phyloP scores from a whole-genome alignment of 805 yeast genomes.

The Wickerhamiella dianesei region DNA sequence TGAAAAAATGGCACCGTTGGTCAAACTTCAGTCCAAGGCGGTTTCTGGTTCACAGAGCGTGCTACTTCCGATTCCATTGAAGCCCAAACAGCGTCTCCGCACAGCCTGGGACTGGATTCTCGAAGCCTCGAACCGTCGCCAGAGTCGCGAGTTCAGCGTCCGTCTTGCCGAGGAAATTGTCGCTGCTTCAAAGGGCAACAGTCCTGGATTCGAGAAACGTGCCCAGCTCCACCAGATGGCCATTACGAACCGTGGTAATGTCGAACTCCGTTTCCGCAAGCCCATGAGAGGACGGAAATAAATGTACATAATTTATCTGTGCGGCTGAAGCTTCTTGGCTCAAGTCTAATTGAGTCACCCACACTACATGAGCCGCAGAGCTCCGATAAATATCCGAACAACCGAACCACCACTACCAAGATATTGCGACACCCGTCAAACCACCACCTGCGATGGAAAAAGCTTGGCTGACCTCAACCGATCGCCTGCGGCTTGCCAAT shows the following conservation, averaged over 20 bases:
- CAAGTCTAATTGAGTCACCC: neutral
- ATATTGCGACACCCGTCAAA: too few relatives aligned
- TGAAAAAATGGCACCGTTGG: constrained; percentile 74
- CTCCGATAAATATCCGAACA: too few relatives aligned
- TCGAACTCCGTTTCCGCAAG: neutral
- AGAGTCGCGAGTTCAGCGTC: constrained; percentile 69
- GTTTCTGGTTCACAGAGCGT: constrained; percentile 78
- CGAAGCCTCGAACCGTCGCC: constrained; percentile 69
- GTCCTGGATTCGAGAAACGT: constrained; percentile 74
- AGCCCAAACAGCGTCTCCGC: constrained; percentile 68
- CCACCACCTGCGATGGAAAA: too few relatives aligned
- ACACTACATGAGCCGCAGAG: too few relatives aligned
- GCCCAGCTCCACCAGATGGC: constrained; percentile 75
- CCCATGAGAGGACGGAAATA: neutral
- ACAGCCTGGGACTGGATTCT: constrained; percentile 84
- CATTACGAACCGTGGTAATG: constrained; percentile 54
- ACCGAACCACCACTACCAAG: too few relatives aligned
- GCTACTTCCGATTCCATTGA: constrained; percentile 71
- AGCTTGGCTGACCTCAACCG: neutral
- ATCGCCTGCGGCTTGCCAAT: neutral
- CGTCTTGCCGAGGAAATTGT: constrained; percentile 83
- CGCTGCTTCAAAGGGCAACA: constrained; percentile 60
- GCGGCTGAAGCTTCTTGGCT: neutral
- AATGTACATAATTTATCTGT: neutral
- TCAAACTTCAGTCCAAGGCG: constrained; percentile 58